Percentiles rank a stretch among this genome's conserved stretches.
phyloP scores from a whole-genome alignment of 495 filamentous ascomycete genomes.

The Penicillium cosmopolitanum region DNA sequence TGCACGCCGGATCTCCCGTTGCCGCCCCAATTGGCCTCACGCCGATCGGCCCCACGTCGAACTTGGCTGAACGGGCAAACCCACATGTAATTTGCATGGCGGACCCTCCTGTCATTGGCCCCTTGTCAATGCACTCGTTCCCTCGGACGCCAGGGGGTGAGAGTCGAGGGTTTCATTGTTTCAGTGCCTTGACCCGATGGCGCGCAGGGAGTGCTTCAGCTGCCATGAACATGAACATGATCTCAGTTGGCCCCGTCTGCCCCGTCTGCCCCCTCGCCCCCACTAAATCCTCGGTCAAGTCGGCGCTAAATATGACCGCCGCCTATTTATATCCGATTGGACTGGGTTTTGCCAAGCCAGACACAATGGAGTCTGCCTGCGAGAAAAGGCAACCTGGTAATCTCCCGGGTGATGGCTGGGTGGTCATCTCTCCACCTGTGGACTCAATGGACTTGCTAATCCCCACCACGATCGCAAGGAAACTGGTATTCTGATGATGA shows the following conservation, averaged over 20 bases:
- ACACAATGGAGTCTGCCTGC: constrained; percentile 13
- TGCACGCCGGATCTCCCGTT: constrained; percentile 25
- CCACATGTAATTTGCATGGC: constrained; percentile 20
- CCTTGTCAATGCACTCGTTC: constrained; percentile 5
- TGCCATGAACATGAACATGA: constrained; percentile 6
- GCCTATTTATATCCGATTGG: constrained; percentile 33
- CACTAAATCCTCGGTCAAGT: constrained; percentile 11
- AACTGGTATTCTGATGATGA: not conserved
- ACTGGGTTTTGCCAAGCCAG: constrained; percentile 22
- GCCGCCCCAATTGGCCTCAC: constrained; percentile 24
- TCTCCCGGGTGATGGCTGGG: constrained; percentile 19
- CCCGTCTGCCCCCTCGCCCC: not conserved
- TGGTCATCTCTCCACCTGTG: constrained; percentile 6
- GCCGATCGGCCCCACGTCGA: constrained; percentile 25
- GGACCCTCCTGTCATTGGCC: constrained; percentile 22
- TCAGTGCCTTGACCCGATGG: constrained; percentile 13
- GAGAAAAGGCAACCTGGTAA: constrained; percentile 15
- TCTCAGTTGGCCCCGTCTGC: not conserved
- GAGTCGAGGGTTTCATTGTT: constrained; percentile 4
- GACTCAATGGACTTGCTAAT: not conserved
- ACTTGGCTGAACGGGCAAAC: constrained; percentile 17
- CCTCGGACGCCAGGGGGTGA: constrained; percentile 28
- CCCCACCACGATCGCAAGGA: constrained; percentile 1
- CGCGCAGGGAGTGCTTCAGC: constrained; percentile 12
- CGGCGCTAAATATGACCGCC: constrained; percentile 21